phyloP scores from a whole-genome alignment of 768 basidiomycete genomes.

The Lactarius akahatsu region DNA sequence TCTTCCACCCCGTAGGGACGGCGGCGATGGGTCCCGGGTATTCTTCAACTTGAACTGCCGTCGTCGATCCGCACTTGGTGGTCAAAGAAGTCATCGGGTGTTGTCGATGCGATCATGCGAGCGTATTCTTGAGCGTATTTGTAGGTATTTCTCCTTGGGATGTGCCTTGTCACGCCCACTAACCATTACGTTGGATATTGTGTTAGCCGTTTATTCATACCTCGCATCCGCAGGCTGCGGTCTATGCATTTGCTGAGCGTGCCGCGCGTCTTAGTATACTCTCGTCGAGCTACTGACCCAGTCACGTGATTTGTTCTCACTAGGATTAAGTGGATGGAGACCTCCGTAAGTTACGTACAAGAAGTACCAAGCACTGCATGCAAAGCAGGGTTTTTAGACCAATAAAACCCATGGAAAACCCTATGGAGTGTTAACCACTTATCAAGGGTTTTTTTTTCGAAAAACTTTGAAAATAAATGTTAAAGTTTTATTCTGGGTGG shows the following conservation, averaged over 20 bases:
- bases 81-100: constrained; percentile 41
- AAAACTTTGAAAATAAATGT: too few relatives aligned
- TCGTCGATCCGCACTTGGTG: constrained; percentile 34
- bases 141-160: constrained; percentile 11
- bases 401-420: too few relatives aligned
- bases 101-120: constrained; percentile 37
- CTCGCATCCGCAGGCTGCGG: constrained; percentile 8
- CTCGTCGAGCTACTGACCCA: not conserved
- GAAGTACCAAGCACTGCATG: too few relatives aligned
- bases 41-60: constrained; percentile 14
- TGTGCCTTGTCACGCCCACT: not conserved
- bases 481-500: too few relatives aligned
- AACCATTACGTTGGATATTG: not conserved
- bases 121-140: constrained; percentile 24
- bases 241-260: too few relatives aligned
- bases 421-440: too few relatives aligned
- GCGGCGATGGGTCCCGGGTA: constrained; percentile 27
- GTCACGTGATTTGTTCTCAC: not conserved
- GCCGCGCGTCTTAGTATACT: constrained; percentile 1
- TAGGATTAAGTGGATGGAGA: too few relatives aligned
- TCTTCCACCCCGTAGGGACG: constrained; percentile 25
- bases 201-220: constrained; percentile 3
- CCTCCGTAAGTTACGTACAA: too few relatives aligned
- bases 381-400: too few relatives aligned
- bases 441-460: too few relatives aligned